Conservation (phyloP, 75 land plant genomes). For the Adiantum capillusveneris region DNA sequence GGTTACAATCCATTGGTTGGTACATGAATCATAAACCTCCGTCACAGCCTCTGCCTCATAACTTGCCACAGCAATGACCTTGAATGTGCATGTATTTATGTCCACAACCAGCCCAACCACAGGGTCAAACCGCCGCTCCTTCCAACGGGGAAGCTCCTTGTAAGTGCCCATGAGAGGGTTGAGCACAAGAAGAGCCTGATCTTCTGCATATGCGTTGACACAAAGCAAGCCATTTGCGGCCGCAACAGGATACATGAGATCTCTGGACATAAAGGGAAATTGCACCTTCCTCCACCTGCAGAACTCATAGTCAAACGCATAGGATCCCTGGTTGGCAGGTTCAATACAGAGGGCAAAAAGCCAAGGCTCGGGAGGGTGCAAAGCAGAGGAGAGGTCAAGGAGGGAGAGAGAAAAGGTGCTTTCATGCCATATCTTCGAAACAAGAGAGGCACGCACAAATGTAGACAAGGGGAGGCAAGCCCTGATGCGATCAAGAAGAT, state of each 20-base stretch:
- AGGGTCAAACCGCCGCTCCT: slow-evolving; percentile 16
- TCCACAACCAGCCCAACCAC: slow-evolving; percentile 20
- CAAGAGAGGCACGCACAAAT: neutral
- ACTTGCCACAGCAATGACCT: slow-evolving; percentile 21
- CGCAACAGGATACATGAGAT: neutral
- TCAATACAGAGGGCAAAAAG: slow-evolving; percentile 2
- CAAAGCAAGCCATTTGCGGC: slow-evolving; percentile 1
- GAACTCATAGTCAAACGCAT: slow-evolving; percentile 1
- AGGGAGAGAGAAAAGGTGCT: neutral
- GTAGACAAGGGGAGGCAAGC: neutral
- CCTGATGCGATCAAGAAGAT: neutral
- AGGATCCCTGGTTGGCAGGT: neutral
- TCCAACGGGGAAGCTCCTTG: neutral
- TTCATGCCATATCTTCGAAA: neutral
- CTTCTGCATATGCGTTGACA: neutral
- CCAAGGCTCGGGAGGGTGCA: slow-evolving; percentile 2
- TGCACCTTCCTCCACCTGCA: neutral
- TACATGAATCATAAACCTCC: slow-evolving; percentile 19
- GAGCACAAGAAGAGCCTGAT: slow-evolving; percentile 1
- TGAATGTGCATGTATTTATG: slow-evolving; percentile 7
- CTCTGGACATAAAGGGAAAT: slow-evolving; percentile 1
- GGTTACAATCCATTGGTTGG: slow-evolving; percentile 18
- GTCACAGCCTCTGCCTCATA: slow-evolving; percentile 21
- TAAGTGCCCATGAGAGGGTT: neutral
- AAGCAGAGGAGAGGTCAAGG: neutral